Conservation (phyloP, 331 rosid species). For the Spiraea crenata region DNA sequence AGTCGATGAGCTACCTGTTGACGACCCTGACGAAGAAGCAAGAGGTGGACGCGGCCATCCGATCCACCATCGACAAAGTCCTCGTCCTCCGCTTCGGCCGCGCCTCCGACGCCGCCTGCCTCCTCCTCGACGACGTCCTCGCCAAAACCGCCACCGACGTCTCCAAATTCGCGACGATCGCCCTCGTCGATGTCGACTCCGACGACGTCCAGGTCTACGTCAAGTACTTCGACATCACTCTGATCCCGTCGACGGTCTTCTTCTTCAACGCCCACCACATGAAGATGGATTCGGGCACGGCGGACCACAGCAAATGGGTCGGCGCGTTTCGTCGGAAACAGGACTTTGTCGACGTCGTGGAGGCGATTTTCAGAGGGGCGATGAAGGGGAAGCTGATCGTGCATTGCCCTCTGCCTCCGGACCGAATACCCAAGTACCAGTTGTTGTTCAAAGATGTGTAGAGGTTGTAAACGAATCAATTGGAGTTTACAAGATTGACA, state of each 20-base stretch:
- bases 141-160: slow-evolving; percentile 68
- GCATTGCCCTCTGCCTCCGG: slow-evolving; percentile 72
- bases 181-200: slow-evolving; percentile 66
- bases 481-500: neutral
- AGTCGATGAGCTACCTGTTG: slow-evolving; percentile 48
- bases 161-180: slow-evolving; percentile 81
- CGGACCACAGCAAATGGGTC: slow-evolving; percentile 89
- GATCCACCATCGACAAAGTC: slow-evolving; percentile 70
- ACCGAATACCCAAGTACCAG: slow-evolving; percentile 67
- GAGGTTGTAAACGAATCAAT: neutral
- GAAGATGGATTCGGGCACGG: slow-evolving; percentile 95
- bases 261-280: slow-evolving; percentile 96
- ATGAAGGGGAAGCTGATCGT: slow-evolving; percentile 91
- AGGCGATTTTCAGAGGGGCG: slow-evolving; percentile 87
- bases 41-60: slow-evolving; percentile 66
- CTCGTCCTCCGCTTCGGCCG: slow-evolving; percentile 77
- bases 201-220: slow-evolving; percentile 69
- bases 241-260: slow-evolving; percentile 72
- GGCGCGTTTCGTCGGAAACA: slow-evolving; percentile 79
- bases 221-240: slow-evolving; percentile 73
- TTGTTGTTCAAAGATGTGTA: slow-evolving; percentile 70
- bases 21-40: slow-evolving; percentile 48
- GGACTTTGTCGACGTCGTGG: slow-evolving; percentile 84
- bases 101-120: slow-evolving; percentile 53
- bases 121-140: slow-evolving; percentile 59